Percentiles rank a stretch among this genome's conserved stretches.
Evolutionary conservation across 805 yeast genomes (phyloP).

Genomic region (Nakazawaea pomicola): DNA sequence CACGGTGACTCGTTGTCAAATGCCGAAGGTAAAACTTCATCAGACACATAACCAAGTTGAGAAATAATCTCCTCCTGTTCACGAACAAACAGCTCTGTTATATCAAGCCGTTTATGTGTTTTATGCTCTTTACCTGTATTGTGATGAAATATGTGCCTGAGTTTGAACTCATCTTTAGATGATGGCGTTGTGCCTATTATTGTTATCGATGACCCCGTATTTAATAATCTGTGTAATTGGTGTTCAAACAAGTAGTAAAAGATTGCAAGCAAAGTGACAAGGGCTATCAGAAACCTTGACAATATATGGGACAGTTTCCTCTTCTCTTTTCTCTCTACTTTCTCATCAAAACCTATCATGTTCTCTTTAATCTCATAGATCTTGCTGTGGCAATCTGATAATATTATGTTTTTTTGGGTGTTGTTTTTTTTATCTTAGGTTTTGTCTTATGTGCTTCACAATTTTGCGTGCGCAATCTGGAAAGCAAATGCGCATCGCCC

Average conservation of each 20-base stretch:
- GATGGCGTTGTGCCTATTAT: slow-evolving; percentile 7
- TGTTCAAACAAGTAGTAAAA: neutral
- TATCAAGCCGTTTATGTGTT: slow-evolving; percentile 45
- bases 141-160: slow-evolving; percentile 61
- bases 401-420: neutral
- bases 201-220: slow-evolving; percentile 2
- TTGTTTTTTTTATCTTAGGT: neutral
- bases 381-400: slow-evolving; percentile 3
- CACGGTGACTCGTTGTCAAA: slow-evolving; percentile 16
- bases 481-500: too few relatives aligned
- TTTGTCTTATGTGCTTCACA: neutral
- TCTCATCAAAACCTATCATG: slow-evolving; percentile 1
- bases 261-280: neutral
- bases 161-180: slow-evolving; percentile 18
- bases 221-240: neutral
- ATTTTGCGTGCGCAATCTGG: too few relatives aligned
- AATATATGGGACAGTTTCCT: neutral
- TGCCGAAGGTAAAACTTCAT: slow-evolving; percentile 5
- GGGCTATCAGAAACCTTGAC: neutral
- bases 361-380: neutral
- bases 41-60: neutral
- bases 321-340: neutral
- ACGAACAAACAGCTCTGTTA: slow-evolving; percentile 35
- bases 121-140: slow-evolving; percentile 42
- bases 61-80: slow-evolving; percentile 10